Base-by-base conservation (phyloP, 2,329 filamentous ascomycete genomes). In the Claviceps digitariae region DNA sequence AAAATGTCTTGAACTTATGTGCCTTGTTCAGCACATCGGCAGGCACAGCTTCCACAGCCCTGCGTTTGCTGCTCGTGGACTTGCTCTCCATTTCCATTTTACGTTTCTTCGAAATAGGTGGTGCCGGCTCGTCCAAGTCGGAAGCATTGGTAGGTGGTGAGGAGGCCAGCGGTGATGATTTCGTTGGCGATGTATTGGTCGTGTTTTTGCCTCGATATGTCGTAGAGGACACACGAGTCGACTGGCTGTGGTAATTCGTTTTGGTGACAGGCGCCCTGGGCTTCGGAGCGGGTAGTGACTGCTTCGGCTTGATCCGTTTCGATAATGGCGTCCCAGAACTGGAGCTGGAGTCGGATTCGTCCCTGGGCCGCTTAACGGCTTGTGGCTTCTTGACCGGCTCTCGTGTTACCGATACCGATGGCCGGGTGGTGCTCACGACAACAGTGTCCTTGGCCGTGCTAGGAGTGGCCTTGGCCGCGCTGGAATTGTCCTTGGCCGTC, bases 61-160 rank as follows among this genome's bases (percentile, higher is more conserved):
- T 62, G 55, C 67, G 64, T 60, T 69, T 70, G 31, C 58, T 52
- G 5, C 54, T 51, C 7, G 52, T 41, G 15, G 57, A 48, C 53
- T 66, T 67, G 56, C 51, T 56, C 21, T 62, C 57, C 6, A 51
- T 48, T 38, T 64, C 63, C 23, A 63, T 63, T 59, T 72, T 76
- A 53, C 74, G 73, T 63, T 77, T 77, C 64, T 72, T 74, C 15
- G 53, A 50, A 17, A 58, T 57, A 13, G 60, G 53, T 4, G 59
- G 61, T n/a, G 62, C 56, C 23, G 8, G 15, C 46, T 69, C 59
- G 58, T 74, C 79, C 40, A 83, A 66, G 54, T 84, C 81, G 1
- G 80, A 83, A 1, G 79, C 81, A 57, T 83, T 84, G 8, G 81
- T 83, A 0, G 81, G 81, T 13, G 81, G 79, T 7, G 81, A 83